A percentile compares a stretch with the other conserved stretches of the same genome.
Conservation (phyloP, 208 protist genomes). For the Endotrypanum monterogeii region DNA sequence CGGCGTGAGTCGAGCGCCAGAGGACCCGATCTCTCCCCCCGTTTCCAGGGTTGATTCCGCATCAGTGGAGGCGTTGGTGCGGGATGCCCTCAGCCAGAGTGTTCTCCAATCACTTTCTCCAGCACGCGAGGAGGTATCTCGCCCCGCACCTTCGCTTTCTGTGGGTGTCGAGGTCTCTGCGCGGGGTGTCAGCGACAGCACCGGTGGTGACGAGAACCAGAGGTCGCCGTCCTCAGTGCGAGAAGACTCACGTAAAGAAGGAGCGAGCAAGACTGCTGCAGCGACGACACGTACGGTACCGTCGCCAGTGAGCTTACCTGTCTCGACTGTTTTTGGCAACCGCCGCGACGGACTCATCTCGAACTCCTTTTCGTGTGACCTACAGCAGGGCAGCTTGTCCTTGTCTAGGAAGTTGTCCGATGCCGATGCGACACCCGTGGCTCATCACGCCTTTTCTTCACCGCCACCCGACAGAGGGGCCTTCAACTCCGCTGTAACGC, state of each 20-base stretch:
- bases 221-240: not conserved
- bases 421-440: conserved; percentile 9
- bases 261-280: not conserved
- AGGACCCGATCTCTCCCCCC: not conserved
- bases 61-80: conserved; percentile 49
- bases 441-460: not conserved
- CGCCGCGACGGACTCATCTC: not conserved
- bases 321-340: not conserved
- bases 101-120: conserved; percentile 42
- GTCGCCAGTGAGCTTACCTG: not conserved
- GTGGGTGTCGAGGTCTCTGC: conserved; percentile 2
- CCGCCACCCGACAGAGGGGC: not conserved
- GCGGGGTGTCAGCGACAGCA: not conserved
- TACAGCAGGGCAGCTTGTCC: not conserved
- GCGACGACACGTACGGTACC: not conserved
- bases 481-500: not conserved
- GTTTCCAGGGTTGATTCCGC: conserved; percentile 13
- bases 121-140: conserved; percentile 24
- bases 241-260: not conserved
- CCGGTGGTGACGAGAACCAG: not conserved
- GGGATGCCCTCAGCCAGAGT: conserved; percentile 68
- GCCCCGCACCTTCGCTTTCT: not conserved
- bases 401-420: conserved; percentile 17
- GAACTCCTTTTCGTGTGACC: not conserved
- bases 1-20: not conserved